Evolutionary conservation across 1,284 basidiomycete genomes (phyloP).

Genomic region (Tranzscheliella williamsii): DNA sequence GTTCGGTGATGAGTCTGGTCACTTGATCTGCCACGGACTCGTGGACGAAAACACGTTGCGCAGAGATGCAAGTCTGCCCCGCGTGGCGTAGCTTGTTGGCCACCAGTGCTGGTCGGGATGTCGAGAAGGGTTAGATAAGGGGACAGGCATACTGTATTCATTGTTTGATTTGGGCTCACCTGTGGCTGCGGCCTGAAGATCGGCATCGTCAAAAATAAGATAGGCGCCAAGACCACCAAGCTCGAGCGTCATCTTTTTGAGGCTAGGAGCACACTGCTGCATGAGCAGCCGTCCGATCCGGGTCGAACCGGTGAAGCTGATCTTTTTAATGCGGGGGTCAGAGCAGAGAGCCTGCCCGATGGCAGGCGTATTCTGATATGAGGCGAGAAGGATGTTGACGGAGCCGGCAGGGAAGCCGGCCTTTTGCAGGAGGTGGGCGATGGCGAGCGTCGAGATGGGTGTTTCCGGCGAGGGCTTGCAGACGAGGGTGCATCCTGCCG

Average conservation of each 20-base stretch:
- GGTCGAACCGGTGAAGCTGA: constrained; percentile 93
- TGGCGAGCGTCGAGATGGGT: constrained; percentile 86
- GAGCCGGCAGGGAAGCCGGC: constrained; percentile 93
- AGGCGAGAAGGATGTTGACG: constrained; percentile 87
- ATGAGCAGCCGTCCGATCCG: constrained; percentile 89
- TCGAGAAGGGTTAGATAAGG: background rate
- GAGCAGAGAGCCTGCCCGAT: constrained; percentile 71
- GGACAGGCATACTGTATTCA: no score
- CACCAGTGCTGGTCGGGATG: constrained; percentile 70
- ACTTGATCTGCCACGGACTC: constrained; percentile 74
- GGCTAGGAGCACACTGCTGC: constrained; percentile 76
- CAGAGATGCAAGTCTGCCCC: constrained; percentile 83
- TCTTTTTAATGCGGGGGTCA: constrained; percentile 73
- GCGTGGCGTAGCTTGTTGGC: constrained; percentile 86
- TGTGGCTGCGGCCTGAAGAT: constrained; percentile 82
- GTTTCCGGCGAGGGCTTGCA: constrained; percentile 96
- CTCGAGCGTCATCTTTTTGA: constrained; percentile 76
- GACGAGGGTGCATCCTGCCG: constrained; percentile 92
- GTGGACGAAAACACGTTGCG: constrained; percentile 67
- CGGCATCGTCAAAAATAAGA: constrained; percentile 94
- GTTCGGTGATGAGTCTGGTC: constrained; percentile 75
- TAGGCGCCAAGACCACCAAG: constrained; percentile 81
- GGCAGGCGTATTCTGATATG: constrained; percentile 69
- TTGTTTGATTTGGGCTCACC: background rate
- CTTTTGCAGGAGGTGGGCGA: constrained; percentile 78